Base-by-base conservation (phyloP, 768 basidiomycete genomes). In the Trametes villosa region DNA sequence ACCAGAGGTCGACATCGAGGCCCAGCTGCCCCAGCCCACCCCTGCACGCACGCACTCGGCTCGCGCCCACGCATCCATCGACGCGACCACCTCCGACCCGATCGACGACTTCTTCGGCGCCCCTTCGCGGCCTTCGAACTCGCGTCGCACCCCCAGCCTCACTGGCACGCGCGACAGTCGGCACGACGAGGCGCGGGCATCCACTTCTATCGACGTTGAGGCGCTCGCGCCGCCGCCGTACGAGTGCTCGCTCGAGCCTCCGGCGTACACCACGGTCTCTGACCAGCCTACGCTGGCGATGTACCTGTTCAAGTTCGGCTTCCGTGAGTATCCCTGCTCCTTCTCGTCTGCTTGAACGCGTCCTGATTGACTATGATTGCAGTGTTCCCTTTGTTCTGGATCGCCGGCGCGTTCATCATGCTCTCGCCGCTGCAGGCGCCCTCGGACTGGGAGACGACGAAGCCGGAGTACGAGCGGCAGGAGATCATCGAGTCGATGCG, bases 311-410 rank as follows among this genome's bases (percentile, higher is more conserved):
- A 79, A 76, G 60, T 79, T 76, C 29, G 82, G 82, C 24, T 83
- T 83, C 67, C 29, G 82, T 83, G 62, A 69, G 82, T 76, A 36
- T 9, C 50, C 8, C n/a, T 45, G 38, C 6, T 48, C 7, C 12
- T 18, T 31, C 17, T 29, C 29, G 9, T 1, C 27, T 20, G 9
- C n/a, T 45, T 20, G 41, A 31, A 26, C n/a, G 17, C 3, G n/a
- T 42, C 4, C n/a, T 42, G 20, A 57, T 54, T 52, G 29, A 31
- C 11, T 20, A 52, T 29, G 59, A 17, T 59, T 34, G 1, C 62
- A 81, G 81, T 82, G 52, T 82, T 79, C 70, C 81, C 81, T n/a
- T 76, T 75, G 17, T 76, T 81, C 59, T 83, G 83, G 82, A 42
- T 80, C 22, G 66, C 78, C 7, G 80, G 81, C 18, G 67, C 73